Percentiles rank a stretch among this genome's conserved stretches.
Evolutionary conservation across 2,329 filamentous ascomycete genomes (phyloP).

Genomic region (Mycosphaerelloides madeirae): DNA sequence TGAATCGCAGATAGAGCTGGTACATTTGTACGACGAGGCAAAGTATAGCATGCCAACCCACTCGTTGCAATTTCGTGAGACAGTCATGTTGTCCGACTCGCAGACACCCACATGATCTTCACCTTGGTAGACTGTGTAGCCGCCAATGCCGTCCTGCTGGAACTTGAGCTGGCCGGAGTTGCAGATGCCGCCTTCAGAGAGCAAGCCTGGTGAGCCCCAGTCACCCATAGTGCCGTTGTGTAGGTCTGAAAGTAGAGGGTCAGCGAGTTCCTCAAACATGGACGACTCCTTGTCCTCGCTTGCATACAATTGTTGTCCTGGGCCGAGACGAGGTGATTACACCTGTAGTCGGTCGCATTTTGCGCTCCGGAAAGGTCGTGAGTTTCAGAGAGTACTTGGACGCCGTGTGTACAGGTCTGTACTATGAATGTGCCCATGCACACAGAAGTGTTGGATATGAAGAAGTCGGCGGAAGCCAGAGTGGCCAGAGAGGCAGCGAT

Average conservation of each 20-base stretch:
- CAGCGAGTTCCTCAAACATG: constrained; percentile 11
- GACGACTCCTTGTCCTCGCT: not conserved
- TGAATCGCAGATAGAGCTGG: constrained; percentile 12
- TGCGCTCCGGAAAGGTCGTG: constrained; percentile 5
- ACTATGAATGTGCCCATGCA: constrained; percentile 20
- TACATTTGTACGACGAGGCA: constrained; percentile 14
- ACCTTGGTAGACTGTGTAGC: constrained; percentile 12
- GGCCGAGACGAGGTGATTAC: constrained; percentile 16
- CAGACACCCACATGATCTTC: constrained; percentile 15
- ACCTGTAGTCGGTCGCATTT: constrained; percentile 13
- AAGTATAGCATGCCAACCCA: constrained; percentile 22
- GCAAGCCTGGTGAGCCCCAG: constrained; percentile 4
- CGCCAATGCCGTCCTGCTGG: constrained; percentile 5
- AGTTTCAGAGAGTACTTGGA: constrained; percentile 15
- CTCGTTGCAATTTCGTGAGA: constrained; percentile 10
- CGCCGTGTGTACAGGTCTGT: constrained; percentile 14
- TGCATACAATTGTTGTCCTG: constrained; percentile 16
- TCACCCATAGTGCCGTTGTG: constrained; percentile 15
- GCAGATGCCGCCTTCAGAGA: constrained; percentile 13
- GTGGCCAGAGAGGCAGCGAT: too few relatives aligned
- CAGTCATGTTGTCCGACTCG: constrained; percentile 6
- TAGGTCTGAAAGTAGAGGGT: constrained; percentile 7
- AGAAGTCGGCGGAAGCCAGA: constrained; percentile 17
- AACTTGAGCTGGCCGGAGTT: constrained; percentile 16
- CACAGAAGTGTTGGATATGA: constrained; percentile 20